Percentiles rank a stretch among this genome's conserved stretches.
These are phyloP conservation scores for Paracorniculantispora psalliotae DNA, from an alignment of 2,329 filamentous ascomycete species.

Conservation along the genomic window DNA sequence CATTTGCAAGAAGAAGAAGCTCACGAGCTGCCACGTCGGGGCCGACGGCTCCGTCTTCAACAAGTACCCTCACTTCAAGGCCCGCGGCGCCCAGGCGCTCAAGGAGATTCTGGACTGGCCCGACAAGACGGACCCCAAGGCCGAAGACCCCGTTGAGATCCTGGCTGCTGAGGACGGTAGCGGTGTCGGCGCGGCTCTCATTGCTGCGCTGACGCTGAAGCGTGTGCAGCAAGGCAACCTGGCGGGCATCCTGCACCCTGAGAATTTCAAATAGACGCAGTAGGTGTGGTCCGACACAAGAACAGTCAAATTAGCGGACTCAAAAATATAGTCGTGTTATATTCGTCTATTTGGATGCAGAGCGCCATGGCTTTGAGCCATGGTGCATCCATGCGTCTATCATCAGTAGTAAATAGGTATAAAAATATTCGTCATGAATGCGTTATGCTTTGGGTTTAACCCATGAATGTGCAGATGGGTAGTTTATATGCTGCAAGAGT, in stretches of 20 bases:
- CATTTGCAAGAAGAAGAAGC: constrained; percentile 94
- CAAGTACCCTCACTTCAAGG: constrained; percentile 98
- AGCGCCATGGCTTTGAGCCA: too few relatives aligned
- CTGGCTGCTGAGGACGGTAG: constrained; percentile 90
- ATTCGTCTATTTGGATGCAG: not conserved
- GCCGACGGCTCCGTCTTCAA: constrained; percentile 98
- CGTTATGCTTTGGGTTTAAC: constrained; percentile 33
- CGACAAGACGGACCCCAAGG: constrained; percentile 58
- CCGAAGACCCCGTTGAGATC: constrained; percentile 83
- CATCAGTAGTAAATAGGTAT: constrained; percentile 1
- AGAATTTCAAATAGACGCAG: constrained; percentile 46
- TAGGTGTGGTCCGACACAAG: not conserved
- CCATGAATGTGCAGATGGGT: constrained; percentile 70
- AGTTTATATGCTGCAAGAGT: constrained; percentile 57
- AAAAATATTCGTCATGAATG: not conserved
- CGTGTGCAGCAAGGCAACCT: constrained; percentile 58
- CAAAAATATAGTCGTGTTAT: not conserved
- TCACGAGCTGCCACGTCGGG: constrained; percentile 83
- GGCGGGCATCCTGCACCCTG: constrained; percentile 59
- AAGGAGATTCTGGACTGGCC: constrained; percentile 96
- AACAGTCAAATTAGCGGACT: not conserved
- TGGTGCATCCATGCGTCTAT: not conserved
- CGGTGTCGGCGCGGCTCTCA: constrained; percentile 93
- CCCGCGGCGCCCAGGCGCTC: constrained; percentile 80
- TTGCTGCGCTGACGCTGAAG: constrained; percentile 69